These are phyloP conservation scores for Multifurca ochricompacta DNA, from an alignment of 768 basidiomycete species.

Conservation along the genomic window DNA sequence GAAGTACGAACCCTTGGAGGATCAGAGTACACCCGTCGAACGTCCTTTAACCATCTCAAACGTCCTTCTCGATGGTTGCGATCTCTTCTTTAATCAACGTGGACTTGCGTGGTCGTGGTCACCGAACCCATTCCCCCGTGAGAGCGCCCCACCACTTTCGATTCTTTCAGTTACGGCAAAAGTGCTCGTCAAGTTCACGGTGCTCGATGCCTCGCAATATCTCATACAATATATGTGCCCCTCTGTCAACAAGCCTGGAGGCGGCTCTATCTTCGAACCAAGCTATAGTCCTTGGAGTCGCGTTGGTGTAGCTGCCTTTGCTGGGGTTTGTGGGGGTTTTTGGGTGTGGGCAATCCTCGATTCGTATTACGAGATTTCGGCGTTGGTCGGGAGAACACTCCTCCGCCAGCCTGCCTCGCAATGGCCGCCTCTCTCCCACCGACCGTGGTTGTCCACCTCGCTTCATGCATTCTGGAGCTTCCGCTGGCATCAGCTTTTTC, in stretches of 20 bases:
- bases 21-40: background rate
- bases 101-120: constrained; percentile 18
- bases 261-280: constrained; percentile 4
- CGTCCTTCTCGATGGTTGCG: constrained; percentile 6
- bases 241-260: background rate
- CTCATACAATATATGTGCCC: constrained; percentile 9
- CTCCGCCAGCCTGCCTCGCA: constrained; percentile 25
- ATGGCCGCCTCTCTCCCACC: constrained; percentile 31
- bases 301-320: background rate
- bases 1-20: too few species aligned
- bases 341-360: constrained; percentile 11
- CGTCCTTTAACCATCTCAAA: background rate
- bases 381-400: constrained; percentile 24
- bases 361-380: constrained; percentile 23
- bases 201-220: background rate
- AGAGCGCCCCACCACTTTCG: background rate
- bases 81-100: constrained; percentile 8
- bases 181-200: too few species aligned
- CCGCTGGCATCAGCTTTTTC: constrained; percentile 35
- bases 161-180: too few species aligned
- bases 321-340: constrained; percentile 5
- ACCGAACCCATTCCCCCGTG: background rate
- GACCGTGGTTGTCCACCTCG: constrained; percentile 31
- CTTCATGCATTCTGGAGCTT: constrained; percentile 32
- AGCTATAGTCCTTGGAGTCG: background rate